Evolutionary conservation across 2,329 filamentous ascomycete genomes (phyloP), one percentile per base, ranked within the genome.

Genomic region (Pseudogymnoascus sp.): DNA sequence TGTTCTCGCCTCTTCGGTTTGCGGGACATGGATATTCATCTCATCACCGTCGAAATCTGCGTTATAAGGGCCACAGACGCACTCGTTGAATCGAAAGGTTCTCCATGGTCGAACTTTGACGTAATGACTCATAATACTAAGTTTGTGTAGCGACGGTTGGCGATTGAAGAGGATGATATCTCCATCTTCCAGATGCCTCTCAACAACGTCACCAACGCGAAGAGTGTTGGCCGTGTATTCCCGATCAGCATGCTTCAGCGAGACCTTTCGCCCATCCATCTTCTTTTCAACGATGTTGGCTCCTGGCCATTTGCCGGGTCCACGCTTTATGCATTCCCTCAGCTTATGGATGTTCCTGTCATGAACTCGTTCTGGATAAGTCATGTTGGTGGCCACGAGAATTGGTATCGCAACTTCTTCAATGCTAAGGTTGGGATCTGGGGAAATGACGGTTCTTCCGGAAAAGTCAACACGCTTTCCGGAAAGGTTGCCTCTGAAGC

Each of bases 381-480:
- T 97, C 75, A 99, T 82, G 73, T 96, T 97, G 76, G 91, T 96
- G 4, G 95, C 95, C n/a, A 99, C 93, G 16, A 96, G 82, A 65
- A 89, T 82, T 0, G 95, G 95, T 31, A 99, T 88, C 4, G 93
- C 93, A 37, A 99, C 95, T 75, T 99, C 88, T 69, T 97, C 91
- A 67, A 99, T 91, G 16, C 89, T 87, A 59, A 99, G 76, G 70
- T 99, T 99, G 2, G 95, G 95, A 75, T 99, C 95, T 0, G 95
- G 95, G 0, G 93, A 96, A 75, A 99, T 99, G 75, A 99, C 95
- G 0, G 95, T 99, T 74, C 95, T 87, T 16, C 92, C 95, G 10
- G 95, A 99, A 76, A 97, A 99, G 74, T 99, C 93, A 62, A 99
- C 95, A 83, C 95, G 93, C 77, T 99, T 99, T 73, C 95, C 95